Evolutionary conservation across 1,284 basidiomycete genomes (phyloP).

Genomic region (Boletus holoroseus): DNA sequence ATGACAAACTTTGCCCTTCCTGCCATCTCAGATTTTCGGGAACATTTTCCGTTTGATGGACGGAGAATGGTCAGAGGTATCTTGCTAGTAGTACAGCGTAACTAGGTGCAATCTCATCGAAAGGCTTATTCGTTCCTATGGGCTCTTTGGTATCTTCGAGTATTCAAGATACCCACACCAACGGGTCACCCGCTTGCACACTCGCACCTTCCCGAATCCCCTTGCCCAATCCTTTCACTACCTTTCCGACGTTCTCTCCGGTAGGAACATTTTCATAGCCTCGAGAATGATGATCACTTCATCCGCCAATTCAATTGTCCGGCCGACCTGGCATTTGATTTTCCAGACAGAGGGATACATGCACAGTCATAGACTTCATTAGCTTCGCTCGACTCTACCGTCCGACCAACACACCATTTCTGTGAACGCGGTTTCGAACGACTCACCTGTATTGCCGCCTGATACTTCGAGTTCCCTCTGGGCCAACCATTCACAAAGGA

Average conservation of each 20-base stretch:
- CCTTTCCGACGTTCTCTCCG: slow-evolving; percentile 44
- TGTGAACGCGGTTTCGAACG: background rate
- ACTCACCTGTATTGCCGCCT: slow-evolving; percentile 6
- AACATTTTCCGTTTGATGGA: slow-evolving; percentile 3
- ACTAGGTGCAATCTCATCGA: background rate
- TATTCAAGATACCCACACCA: slow-evolving; percentile 33
- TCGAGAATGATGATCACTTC: slow-evolving; percentile 56
- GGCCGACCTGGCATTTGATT: slow-evolving; percentile 43
- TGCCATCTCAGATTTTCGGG: slow-evolving; percentile 2
- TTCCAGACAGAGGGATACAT: slow-evolving; percentile 49
- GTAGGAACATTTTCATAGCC: slow-evolving; percentile 64
- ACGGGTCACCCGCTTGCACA: slow-evolving; percentile 43
- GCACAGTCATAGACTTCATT: slow-evolving; percentile 24
- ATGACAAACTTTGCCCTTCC: background rate
- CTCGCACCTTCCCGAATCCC: slow-evolving; percentile 40
- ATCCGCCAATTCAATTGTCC: slow-evolving; percentile 41
- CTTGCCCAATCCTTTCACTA: slow-evolving; percentile 37
- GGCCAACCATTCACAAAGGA: slow-evolving; percentile 25
- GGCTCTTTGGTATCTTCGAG: background rate
- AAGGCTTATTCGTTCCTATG: background rate
- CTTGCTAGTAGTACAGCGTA: background rate
- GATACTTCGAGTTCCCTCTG: slow-evolving; percentile 18
- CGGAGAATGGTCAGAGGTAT: slow-evolving; percentile 5
- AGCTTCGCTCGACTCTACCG: slow-evolving; percentile 6
- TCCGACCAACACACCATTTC: background rate